Base-by-base conservation (phyloP, 2,329 filamentous ascomycete genomes). In the Sporothrix inflata region DNA sequence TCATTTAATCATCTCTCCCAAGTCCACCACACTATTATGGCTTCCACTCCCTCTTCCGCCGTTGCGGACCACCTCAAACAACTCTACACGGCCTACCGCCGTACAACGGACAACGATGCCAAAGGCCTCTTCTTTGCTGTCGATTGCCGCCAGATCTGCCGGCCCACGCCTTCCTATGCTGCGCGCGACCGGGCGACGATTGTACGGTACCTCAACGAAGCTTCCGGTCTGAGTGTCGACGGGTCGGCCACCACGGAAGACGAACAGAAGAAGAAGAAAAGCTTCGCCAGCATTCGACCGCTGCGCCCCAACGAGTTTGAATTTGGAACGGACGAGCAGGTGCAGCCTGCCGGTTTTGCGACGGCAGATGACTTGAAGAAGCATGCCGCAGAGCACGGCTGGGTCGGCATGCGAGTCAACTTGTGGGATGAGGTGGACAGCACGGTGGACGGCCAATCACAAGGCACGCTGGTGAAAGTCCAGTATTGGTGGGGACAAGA, bases 401-500 rank as follows among this genome's bases (percentile, higher is more conserved):
- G 78, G 79, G 72, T 74, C 1, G 79, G 78, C 3, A 75, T 78
- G 75, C 76, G 77, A 47, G 78, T 79, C 3, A 77, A 79, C 57
- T 61, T 79, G 40, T 79, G 78, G 79, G 74, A 75, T 27, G 77
- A 77, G 3, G 67, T 57, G 3, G 47, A 21, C 5, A 57, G 40
- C 9, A 73, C 66, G 3, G 3, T 11, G 4, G n/a, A 40, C 11
- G 57, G 30, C 1, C 9, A 21, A 1, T 1, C 27, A 30, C 57
- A 61, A 8, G 75, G 72, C 53, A 55, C 76, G 16, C 19, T 79
- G 42, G 75, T 79, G 12, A 79, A 79, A 51, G 77, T 78, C 16
- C 76, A 78, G 55, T 79, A 80, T 42, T 79, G 78, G 79, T 79
- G 76, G 78, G 75, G 34, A 42, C n/a, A 14, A n/a, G 19, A 42